A percentile compares a stretch with the other conserved stretches of the same genome.
Conservation (phyloP, 352 stramenopile genomes). For the Phytophthora podocarpi region DNA sequence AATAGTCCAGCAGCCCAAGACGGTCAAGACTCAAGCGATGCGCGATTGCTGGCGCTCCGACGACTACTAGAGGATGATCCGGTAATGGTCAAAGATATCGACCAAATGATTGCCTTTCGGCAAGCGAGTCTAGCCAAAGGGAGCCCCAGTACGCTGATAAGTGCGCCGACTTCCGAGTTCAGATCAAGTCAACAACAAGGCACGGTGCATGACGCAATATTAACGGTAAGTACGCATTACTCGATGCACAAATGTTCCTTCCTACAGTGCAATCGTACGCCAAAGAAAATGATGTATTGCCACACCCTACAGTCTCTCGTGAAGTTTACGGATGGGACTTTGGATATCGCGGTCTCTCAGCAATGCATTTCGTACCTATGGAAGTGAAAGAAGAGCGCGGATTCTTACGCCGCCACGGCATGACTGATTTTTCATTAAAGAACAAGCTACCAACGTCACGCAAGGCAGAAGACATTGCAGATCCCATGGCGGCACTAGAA, state of each 20-base stretch:
- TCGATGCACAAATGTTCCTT: conserved; percentile 6
- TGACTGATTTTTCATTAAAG: conserved; percentile 21
- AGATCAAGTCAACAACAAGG: conserved; percentile 5
- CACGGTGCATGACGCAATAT: background rate
- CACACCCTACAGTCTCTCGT: conserved; percentile 19
- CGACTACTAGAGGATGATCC: background rate
- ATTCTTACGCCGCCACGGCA: background rate
- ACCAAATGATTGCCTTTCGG: conserved; percentile 2
- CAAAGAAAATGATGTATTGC: conserved; percentile 10
- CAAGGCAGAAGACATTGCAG: background rate
- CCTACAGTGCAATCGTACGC: conserved; percentile 9
- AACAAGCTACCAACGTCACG: background rate
- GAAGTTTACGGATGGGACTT: conserved; percentile 19
- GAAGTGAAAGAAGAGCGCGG: conserved; percentile 1
- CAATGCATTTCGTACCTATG: conserved; percentile 1
- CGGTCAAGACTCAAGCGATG: no score
- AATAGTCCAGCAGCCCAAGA: no score
- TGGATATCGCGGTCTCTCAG: conserved; percentile 8
- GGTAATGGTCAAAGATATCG: background rate
- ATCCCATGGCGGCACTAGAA: background rate
- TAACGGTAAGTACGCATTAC: conserved; percentile 8
- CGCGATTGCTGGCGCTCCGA: background rate
- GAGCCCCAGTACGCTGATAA: background rate
- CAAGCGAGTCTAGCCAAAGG: background rate
- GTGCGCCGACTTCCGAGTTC: background rate